Base-by-base conservation (phyloP, 106 monocot species). In the Cymbidium sinense region DNA sequence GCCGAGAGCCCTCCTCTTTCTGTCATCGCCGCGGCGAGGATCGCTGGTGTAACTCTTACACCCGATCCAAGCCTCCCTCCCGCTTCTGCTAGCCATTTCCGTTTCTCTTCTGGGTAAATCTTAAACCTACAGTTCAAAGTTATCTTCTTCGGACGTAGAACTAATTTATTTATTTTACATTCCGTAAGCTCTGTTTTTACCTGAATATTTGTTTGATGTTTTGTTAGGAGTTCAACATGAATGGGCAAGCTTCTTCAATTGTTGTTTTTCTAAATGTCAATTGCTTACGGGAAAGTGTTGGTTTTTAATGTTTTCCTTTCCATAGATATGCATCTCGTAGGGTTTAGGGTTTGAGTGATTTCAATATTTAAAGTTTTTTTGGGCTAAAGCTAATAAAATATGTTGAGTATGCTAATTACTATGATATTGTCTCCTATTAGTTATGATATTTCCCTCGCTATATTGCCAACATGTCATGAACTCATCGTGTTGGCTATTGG, bases 1-100 rank as follows among this genome's bases (percentile, higher is more conserved):
- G 74, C 74, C 10, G 74, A 74, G 28, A 43, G 43, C 27, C 74
- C 74, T 74, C 74, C 74, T 25, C 74, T 74, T 28, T 43, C 43
- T 1, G 43, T 74, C 43, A 74, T 74, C n/a, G 74, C 27, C 23
- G 74, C 74, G 27, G 44, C 44, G 0, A 74, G 34, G 5, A 34
- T 74, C 23, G 21, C 25, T 13, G 74, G 74, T 28, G 35, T 74
- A 11, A 0, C 74, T 74, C 43, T 74, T 2, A 74, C 74, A 7
- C 8, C 27, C 9, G 74, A 74, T 74, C 44, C 74, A 43, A 74
- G 74, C 25, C 74, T 74, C 4, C 74, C 74, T 43, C 74, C 74
- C 7, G 74, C 74, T 27, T 74, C 74, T 2, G 43, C 44, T 74
- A 35, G 35, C 18, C 10, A 25, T 74, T 20, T 74, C 25, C 43